Conservation (phyloP, 2,329 filamentous ascomycete species). For the Onygenales sp. region DNA sequence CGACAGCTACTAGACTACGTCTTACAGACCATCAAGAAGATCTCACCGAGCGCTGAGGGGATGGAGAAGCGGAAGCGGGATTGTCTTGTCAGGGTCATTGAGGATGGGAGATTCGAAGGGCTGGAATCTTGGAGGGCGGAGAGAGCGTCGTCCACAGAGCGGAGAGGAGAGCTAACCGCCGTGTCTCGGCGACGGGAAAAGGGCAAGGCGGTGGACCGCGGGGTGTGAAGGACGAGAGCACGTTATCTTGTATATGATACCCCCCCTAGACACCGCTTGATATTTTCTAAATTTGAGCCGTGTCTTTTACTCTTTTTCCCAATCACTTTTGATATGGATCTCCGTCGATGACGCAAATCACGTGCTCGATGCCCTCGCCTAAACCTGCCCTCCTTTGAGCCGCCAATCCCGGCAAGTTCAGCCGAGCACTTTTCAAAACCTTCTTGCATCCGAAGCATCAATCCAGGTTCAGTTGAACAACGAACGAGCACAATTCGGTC, state of each 20-base stretch:
- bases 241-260: too few species aligned
- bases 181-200: neutral
- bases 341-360: neutral
- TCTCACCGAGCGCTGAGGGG: constrained; percentile 32
- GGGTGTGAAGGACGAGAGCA: too few species aligned
- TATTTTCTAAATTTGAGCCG: too few species aligned
- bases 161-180: neutral
- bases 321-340: neutral
- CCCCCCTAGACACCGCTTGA: too few species aligned
- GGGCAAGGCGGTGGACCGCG: neutral
- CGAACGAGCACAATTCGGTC: constrained; percentile 1
- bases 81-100: constrained; percentile 59
- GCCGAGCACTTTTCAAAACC: neutral
- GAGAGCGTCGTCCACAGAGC: neutral
- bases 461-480: neutral
- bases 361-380: neutral
- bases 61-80: constrained; percentile 45
- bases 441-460: constrained; percentile 4
- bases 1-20: constrained; percentile 65
- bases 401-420: neutral
- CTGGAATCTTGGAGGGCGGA: constrained; percentile 79
- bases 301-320: too few species aligned
- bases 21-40: constrained; percentile 51
- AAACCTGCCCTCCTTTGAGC: neutral
- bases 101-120: constrained; percentile 58